These are phyloP conservation scores for Monosporascus sp. DNA, from an alignment of 2,329 filamentous ascomycete species.

Conservation along the genomic window DNA sequence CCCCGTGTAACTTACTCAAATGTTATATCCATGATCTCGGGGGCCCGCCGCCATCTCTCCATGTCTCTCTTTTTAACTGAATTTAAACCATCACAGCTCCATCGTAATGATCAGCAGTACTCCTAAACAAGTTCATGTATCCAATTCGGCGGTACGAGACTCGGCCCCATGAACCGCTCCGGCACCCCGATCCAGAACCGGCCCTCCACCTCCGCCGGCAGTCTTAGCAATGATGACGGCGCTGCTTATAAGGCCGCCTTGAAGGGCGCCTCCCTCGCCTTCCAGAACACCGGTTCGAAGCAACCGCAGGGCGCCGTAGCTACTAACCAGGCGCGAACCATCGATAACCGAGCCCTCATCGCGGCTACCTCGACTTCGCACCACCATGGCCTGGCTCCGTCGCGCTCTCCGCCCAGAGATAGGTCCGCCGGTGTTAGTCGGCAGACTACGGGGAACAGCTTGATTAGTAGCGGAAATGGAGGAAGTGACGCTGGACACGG, in stretches of 20 bases:
- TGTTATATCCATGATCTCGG: no score
- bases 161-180: slow-evolving; percentile 23
- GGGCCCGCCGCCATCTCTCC: no score
- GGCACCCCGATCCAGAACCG: slow-evolving; percentile 18
- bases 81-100: not conserved
- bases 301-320: slow-evolving; percentile 6
- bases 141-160: slow-evolving; percentile 9
- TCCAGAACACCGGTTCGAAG: slow-evolving; percentile 33
- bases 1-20: no score
- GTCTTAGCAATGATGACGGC: slow-evolving; percentile 14
- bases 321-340: slow-evolving; percentile 5
- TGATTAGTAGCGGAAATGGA: slow-evolving; percentile 11
- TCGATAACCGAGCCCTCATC: slow-evolving; percentile 36
- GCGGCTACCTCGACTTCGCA: slow-evolving; percentile 39
- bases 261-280: slow-evolving; percentile 51
- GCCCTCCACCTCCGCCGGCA: not conserved
- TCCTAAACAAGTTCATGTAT: not conserved
- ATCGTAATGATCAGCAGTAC: slow-evolving; percentile 10
- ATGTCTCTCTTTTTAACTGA: not conserved
- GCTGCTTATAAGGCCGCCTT: slow-evolving; percentile 35
- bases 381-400: slow-evolving; percentile 19
- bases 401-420: slow-evolving; percentile 13
- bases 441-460: slow-evolving; percentile 35
- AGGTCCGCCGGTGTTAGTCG: slow-evolving; percentile 21
- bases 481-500: slow-evolving; percentile 14